Percentiles rank a stretch among this genome's conserved stretches.
Evolutionary conservation across 345 rosid species (phyloP).

Genomic region (Brassica carinata): DNA sequence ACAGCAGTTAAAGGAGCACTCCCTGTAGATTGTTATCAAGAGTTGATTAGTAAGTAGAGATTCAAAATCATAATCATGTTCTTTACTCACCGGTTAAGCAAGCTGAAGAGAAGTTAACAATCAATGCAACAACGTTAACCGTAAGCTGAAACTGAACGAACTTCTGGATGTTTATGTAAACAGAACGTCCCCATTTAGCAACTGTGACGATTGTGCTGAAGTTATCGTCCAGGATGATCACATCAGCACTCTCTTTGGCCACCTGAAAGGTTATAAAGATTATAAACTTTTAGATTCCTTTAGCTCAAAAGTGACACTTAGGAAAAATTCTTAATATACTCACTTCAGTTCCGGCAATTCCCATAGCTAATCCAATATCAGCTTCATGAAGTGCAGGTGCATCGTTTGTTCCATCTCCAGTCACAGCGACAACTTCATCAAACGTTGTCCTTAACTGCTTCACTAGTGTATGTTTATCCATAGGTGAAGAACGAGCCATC

Average conservation of each 20-base stretch:
- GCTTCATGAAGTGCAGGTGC: conserved; percentile 99
- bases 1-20: conserved; percentile 82
- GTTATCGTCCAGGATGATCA: conserved; percentile 87
- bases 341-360: conserved; percentile 98
- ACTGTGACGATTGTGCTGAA: conserved; percentile 95
- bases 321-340: conserved; percentile 2
- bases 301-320: not conserved
- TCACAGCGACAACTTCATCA: conserved; percentile 87
- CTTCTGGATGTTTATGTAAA: conserved; percentile 88
- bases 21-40: conserved; percentile 39
- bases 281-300: not conserved
- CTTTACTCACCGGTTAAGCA: conserved; percentile 73
- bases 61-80: not conserved
- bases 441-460: conserved; percentile 80
- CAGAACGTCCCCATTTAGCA: conserved; percentile 96
- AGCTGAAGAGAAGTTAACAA: conserved; percentile 92
- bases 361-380: conserved; percentile 97
- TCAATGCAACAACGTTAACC: conserved; percentile 79
- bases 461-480: conserved; percentile 90
- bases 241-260: conserved; percentile 99
- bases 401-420: conserved; percentile 97
- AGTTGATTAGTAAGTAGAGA: not conserved
- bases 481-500: conserved; percentile 96
- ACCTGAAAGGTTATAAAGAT: conserved; percentile 53
- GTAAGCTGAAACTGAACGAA: conserved; percentile 95